Base-by-base conservation (phyloP, 768 basidiomycete genomes). In the Symmetrospora coprosmae region DNA sequence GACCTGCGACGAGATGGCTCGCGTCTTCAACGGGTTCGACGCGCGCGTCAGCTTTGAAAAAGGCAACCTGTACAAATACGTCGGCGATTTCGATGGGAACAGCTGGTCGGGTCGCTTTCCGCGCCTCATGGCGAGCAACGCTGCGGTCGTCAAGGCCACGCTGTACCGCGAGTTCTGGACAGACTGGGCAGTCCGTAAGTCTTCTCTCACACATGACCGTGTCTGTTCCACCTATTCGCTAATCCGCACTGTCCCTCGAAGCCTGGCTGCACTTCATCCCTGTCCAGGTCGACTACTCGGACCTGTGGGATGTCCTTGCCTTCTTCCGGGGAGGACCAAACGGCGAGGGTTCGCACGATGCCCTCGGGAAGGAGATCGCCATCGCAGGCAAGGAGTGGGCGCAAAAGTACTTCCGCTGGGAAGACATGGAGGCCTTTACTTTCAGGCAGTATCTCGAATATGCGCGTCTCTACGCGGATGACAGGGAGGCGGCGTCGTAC, bases 161-260 rank as follows among this genome's bases (percentile, higher is more conserved):
- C 16, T 45, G n/a, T 47, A 37, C 27, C 21, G 8, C n/a, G 27
- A 23, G 19, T 56, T 25, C 25, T 41, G 35, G 30, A 40, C 39
- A 1, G 7, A 33, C 31, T 38, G 38, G 56, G 56, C 17, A 21
- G 59, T 64, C 17, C 63, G 61, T 47, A 48, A 50, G 31, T 17
- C 16, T 46, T 9, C 21, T 14, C 5, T 17, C 27, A 35, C n/a
- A 43, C 11, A n/a, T 35, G 14, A 27, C 49, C 37, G 23, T 49
- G 25, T 53, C 8, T 21, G 21, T 3, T 89, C 68, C 25, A 87
- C 89, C 70, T 92, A 81, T 72, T 90, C 82, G 73, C 82, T 80
- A 1, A 86, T 84, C 56, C n/a, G 7, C 2, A 23, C 16, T 41
- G 30, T 91, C 90, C 88, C 80, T 91, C 30, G 82, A 89, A 67